These are phyloP conservation scores for Jamesozyma rosinii DNA, from an alignment of 805 yeast genomes.

Conservation along the genomic window DNA sequence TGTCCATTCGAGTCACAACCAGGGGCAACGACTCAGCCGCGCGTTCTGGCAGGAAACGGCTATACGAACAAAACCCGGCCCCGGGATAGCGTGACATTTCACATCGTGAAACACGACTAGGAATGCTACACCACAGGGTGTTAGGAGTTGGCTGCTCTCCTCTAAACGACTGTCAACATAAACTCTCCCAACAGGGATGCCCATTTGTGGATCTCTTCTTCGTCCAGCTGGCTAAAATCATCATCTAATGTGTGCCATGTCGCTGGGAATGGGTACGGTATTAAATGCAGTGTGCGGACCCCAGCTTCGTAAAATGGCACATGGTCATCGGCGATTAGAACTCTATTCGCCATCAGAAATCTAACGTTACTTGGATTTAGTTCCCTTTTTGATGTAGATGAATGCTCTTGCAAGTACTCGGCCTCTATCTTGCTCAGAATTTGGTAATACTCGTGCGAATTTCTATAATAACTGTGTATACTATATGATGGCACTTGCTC, in stretches of 20 bases:
- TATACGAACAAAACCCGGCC: no score
- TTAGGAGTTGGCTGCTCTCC: no score
- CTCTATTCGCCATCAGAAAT: slow-evolving; percentile 6
- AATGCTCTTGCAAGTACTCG: neutral
- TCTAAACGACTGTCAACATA: slow-evolving; percentile 11
- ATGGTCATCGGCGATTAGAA: slow-evolving; percentile 41
- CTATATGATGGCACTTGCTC: slow-evolving; percentile 16
- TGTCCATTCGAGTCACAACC: no score
- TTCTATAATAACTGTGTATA: slow-evolving; percentile 34
- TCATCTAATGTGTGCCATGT: slow-evolving; percentile 47
- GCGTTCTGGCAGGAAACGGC: no score
- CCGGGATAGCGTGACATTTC: no score
- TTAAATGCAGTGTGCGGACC: slow-evolving; percentile 42
- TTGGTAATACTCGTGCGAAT: slow-evolving; percentile 33
- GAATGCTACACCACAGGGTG: no score
- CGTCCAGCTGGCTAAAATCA: slow-evolving; percentile 36
- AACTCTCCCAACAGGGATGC: slow-evolving; percentile 35
- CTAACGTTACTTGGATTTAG: slow-evolving; percentile 11
- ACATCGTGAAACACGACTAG: no score
- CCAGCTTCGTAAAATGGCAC: slow-evolving; percentile 41
- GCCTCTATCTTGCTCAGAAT: slow-evolving; percentile 33
- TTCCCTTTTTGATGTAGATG: neutral
- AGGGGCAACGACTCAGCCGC: no score
- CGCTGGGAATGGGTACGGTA: slow-evolving; percentile 43
- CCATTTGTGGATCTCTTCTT: slow-evolving; percentile 38